Conservation (phyloP, 495 filamentous ascomycete species). For the Podospora didyma region DNA sequence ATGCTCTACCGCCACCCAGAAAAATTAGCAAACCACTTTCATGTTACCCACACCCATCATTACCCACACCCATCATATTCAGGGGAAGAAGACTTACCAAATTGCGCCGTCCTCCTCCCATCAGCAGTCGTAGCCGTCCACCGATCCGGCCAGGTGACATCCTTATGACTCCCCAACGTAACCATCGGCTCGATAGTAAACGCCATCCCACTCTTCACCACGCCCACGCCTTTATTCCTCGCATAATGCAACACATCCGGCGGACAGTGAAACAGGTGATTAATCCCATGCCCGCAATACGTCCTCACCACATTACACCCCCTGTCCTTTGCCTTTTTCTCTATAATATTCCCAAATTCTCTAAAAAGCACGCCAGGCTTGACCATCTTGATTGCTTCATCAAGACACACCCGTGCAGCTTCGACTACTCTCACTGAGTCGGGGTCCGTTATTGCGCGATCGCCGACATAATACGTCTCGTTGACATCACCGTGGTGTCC, state of each 20-base stretch:
- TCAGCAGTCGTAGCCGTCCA: not conserved
- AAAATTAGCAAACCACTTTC: not conserved
- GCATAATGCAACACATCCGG: not conserved
- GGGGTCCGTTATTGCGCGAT: not conserved
- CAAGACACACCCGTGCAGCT: not conserved
- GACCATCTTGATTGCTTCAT: not conserved
- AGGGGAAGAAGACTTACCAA: not conserved
- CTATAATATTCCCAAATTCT: not conserved
- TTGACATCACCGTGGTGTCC: not conserved
- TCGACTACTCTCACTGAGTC: not conserved
- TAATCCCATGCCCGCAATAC: conserved; percentile 1
- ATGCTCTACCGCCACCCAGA: not conserved
- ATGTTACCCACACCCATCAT: too few relatives aligned
- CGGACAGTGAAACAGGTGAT: not conserved
- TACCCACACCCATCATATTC: not conserved
- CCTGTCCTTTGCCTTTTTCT: not conserved
- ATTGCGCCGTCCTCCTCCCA: not conserved
- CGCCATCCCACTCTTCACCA: not conserved
- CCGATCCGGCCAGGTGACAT: not conserved
- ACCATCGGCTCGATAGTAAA: conserved; percentile 2
- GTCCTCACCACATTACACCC: not conserved
- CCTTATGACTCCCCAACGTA: not conserved
- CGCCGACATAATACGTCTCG: not conserved
- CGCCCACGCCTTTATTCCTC: not conserved
- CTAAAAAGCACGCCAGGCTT: not conserved